A percentile compares a stretch with the other conserved stretches of the same genome.
Conservation (phyloP, 1,284 basidiomycete genomes). For the Cryptococcus sp. region DNA sequence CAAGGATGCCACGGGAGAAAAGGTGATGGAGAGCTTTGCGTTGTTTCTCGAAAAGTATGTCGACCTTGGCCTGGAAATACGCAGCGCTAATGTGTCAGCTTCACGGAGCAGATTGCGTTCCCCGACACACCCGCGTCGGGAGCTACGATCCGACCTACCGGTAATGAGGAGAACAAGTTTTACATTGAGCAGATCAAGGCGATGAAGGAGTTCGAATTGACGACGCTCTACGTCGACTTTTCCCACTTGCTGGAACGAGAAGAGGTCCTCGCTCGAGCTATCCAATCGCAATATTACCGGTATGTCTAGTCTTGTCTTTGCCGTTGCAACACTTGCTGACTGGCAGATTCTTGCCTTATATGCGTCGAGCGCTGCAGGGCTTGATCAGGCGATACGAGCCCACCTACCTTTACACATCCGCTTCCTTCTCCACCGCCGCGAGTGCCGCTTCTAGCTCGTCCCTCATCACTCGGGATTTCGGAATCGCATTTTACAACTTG, state of each 20-base stretch:
- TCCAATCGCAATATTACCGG: conserved; percentile 91
- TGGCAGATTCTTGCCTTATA: conserved; percentile 77
- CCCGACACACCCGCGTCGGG: conserved; percentile 68
- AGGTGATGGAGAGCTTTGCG: conserved; percentile 83
- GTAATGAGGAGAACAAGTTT: conserved; percentile 52
- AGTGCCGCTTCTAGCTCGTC: conserved; percentile 56
- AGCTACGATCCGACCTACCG: conserved; percentile 42
- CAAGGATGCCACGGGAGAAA: conserved; percentile 86
- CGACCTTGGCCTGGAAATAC: conserved; percentile 9
- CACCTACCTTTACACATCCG: conserved; percentile 86
- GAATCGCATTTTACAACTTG: conserved; percentile 92
- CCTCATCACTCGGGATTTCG: conserved; percentile 88
- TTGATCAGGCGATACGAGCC: conserved; percentile 83
- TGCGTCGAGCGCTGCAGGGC: conserved; percentile 82
- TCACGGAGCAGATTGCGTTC: conserved; percentile 69
- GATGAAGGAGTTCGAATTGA: conserved; percentile 87
- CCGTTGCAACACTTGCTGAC: not conserved
- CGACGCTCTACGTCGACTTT: conserved; percentile 95
- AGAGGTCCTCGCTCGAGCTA: conserved; percentile 85
- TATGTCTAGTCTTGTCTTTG: conserved; percentile 18
- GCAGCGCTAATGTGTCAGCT: conserved; percentile 61
- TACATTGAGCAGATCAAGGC: conserved; percentile 89
- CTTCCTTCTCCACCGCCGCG: conserved; percentile 46
- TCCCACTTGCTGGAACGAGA: conserved; percentile 83
- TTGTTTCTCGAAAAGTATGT: conserved; percentile 82